These are phyloP conservation scores for Cytidiella melzeri DNA, from an alignment of 768 basidiomycete species.

Conservation along the genomic window DNA sequence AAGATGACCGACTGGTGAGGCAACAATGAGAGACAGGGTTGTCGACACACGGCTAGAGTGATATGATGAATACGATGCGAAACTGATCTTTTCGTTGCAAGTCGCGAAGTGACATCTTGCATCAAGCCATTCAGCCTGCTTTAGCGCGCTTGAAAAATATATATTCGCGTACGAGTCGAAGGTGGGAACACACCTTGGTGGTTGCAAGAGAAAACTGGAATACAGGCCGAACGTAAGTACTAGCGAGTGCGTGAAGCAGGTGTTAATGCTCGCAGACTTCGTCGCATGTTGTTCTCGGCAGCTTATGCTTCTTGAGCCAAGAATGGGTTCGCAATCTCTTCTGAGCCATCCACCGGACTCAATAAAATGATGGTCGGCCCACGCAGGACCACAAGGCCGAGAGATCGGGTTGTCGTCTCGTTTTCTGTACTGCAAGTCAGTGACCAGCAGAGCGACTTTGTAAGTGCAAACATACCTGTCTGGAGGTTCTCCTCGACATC, in stretches of 20 bases:
- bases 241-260: slow-evolving; percentile 1
- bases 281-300: neutral
- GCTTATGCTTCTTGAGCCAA: slow-evolving; percentile 45
- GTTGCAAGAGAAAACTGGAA: neutral
- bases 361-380: slow-evolving; percentile 93
- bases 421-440: slow-evolving; percentile 40
- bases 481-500: slow-evolving; percentile 83
- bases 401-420: slow-evolving; percentile 51
- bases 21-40: too few relatives aligned
- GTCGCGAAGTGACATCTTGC: too few relatives aligned
- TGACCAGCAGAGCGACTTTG: neutral
- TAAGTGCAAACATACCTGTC: slow-evolving; percentile 22
- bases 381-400: slow-evolving; percentile 86
- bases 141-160: too few relatives aligned
- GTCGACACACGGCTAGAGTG: too few relatives aligned
- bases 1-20: too few relatives aligned
- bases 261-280: neutral
- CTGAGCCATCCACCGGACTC: slow-evolving; percentile 91
- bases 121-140: too few relatives aligned
- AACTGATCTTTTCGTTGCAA: too few relatives aligned
- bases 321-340: slow-evolving; percentile 92
- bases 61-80: too few relatives aligned
- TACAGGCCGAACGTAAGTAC: slow-evolving; percentile 4
- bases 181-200: neutral
- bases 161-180: too few relatives aligned